Evolutionary conservation across 352 stramenopile genomes (phyloP).

Genomic region (Globisporangium uncinulatum): DNA sequence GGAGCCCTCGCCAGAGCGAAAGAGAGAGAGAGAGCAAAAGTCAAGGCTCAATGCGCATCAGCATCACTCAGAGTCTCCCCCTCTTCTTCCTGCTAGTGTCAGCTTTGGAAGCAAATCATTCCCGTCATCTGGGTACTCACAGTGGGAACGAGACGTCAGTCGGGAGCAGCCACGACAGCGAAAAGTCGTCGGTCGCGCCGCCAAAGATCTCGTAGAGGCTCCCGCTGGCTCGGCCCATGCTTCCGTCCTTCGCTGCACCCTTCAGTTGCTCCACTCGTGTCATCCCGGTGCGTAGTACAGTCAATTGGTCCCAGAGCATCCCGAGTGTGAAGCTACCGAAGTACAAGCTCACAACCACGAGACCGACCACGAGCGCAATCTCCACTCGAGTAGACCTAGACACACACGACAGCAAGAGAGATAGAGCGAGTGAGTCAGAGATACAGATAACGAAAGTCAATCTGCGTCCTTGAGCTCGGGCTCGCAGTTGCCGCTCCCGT

Average conservation of each 20-base stretch:
- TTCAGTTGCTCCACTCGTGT: slow-evolving; percentile 68
- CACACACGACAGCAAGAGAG: not conserved
- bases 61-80: too few relatives aligned
- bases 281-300: slow-evolving; percentile 92
- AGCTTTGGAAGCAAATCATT: too few relatives aligned
- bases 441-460: too few relatives aligned
- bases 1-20: not conserved
- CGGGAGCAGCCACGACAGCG: slow-evolving; percentile 76
- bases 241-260: slow-evolving; percentile 37
- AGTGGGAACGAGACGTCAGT: slow-evolving; percentile 82
- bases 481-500: too few relatives aligned
- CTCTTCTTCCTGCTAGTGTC: too few relatives aligned
- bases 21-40: not conserved
- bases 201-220: slow-evolving; percentile 77
- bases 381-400: not conserved
- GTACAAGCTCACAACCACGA: not conserved
- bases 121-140: slow-evolving; percentile 24
- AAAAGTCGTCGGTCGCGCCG: slow-evolving; percentile 44
- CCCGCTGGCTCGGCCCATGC: too few relatives aligned
- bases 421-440: not conserved
- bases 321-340: slow-evolving; percentile 97
- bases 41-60: not conserved
- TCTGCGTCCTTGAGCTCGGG: too few relatives aligned
- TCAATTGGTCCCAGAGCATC: slow-evolving; percentile 98
- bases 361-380: slow-evolving; percentile 60